Conservation (phyloP, 441 rosid genomes). For the Hura crepitans region DNA sequence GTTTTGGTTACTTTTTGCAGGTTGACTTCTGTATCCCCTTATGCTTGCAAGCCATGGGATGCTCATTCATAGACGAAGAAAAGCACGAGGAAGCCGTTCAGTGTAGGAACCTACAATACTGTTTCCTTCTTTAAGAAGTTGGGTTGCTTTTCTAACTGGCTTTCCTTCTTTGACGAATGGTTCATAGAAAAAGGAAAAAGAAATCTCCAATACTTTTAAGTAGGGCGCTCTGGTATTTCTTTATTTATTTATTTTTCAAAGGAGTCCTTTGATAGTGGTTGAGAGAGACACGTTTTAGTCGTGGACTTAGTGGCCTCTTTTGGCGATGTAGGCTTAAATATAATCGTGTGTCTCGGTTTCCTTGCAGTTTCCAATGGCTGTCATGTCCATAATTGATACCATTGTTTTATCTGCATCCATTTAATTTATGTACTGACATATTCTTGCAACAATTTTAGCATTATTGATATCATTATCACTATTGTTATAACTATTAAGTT, state of each 20-base stretch:
- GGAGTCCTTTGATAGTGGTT: not conserved
- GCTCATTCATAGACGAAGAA: constrained; percentile 17
- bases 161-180: not conserved
- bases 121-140: constrained; percentile 6
- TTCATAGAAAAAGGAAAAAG: not conserved
- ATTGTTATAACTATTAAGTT: not conserved
- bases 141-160: constrained; percentile 1
- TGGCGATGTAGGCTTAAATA: not conserved
- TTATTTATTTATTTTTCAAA: not conserved
- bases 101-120: not conserved
- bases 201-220: not conserved
- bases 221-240: not conserved
- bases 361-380: constrained; percentile 23
- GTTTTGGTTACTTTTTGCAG: constrained; percentile 24
- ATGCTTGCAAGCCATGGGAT: constrained; percentile 18
- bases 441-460: not conserved
- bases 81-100: not conserved
- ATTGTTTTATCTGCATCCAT: constrained; percentile 7
- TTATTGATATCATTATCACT: not conserved
- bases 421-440: constrained; percentile 10
- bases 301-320: not conserved
- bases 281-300: constrained; percentile 17
- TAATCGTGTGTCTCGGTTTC: constrained; percentile 7
- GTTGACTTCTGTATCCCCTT: constrained; percentile 34
- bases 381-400: constrained; percentile 1